Percentiles rank a stretch among this genome's conserved stretches.
These are phyloP conservation scores for Podospora pseudopauciseta DNA, from an alignment of 495 filamentous ascomycete genomes.

Conservation along the genomic window DNA sequence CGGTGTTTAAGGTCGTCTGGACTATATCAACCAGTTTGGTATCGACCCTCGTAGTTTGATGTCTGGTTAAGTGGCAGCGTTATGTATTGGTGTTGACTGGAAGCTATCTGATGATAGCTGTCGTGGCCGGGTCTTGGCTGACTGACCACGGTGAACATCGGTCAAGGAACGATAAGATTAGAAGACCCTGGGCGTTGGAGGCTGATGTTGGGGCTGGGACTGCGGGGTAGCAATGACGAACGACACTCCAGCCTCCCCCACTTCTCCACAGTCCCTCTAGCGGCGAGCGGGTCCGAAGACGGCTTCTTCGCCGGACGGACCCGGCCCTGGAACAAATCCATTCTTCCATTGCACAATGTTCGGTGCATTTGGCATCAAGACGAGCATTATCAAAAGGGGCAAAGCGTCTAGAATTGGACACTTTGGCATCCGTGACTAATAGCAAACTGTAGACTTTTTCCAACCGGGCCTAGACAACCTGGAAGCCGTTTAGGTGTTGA, in stretches of 20 bases:
- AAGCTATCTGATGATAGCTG: constrained; percentile 2
- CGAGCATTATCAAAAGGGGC: constrained; percentile 2
- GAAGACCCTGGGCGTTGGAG: background rate
- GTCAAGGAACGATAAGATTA: background rate
- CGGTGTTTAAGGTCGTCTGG: background rate
- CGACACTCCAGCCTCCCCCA: constrained; percentile 8
- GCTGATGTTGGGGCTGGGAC: constrained; percentile 5
- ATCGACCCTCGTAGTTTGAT: background rate
- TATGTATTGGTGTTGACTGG: background rate
- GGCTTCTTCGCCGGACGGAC: constrained; percentile 5
- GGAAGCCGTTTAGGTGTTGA: background rate
- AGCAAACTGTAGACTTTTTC: background rate
- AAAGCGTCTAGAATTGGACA: constrained; percentile 4
- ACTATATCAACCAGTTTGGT: background rate
- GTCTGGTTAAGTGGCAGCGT: background rate
- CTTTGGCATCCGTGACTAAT: background rate
- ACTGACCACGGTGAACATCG: constrained; percentile 4
- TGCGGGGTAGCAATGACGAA: constrained; percentile 5
- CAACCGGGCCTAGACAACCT: background rate
- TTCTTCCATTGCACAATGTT: background rate
- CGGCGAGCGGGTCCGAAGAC: constrained; percentile 5
- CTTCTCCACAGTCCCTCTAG: constrained; percentile 6
- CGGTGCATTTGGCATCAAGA: background rate
- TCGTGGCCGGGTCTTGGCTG: background rate
- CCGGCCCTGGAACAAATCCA: constrained; percentile 1